Conservation (phyloP, 768 basidiomycete genomes). For the Lentinula sp. region DNA sequence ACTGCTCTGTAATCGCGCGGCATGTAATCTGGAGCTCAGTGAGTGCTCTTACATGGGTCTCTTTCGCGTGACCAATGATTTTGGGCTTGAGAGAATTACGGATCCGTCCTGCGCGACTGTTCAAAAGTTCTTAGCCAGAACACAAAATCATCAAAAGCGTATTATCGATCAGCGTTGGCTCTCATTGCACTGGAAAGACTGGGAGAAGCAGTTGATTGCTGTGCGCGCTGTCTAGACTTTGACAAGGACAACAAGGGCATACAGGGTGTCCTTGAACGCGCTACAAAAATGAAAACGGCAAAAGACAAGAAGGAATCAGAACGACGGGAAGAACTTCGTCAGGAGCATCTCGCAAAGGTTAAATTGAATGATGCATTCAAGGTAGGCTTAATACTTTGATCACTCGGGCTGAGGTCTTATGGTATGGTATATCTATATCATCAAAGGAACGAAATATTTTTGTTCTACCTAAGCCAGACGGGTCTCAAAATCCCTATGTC, state of each 20-base stretch:
- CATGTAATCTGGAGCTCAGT: conserved; percentile 89
- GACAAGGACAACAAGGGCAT: conserved; percentile 55
- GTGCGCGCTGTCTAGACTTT: conserved; percentile 57
- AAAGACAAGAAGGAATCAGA: conserved; percentile 48
- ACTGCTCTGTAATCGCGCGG: conserved; percentile 84
- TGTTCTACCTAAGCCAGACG: conserved; percentile 43
- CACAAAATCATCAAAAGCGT: conserved; percentile 68
- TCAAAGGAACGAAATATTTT: conserved; percentile 71
- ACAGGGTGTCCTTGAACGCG: conserved; percentile 39
- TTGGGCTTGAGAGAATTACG: conserved; percentile 67
- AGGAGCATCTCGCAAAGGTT: conserved; percentile 45
- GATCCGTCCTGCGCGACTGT: conserved; percentile 81
- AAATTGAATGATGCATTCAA: conserved; percentile 54
- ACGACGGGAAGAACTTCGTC: conserved; percentile 40
- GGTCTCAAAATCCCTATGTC: conserved; percentile 47
- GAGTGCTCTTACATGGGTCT: conserved; percentile 18
- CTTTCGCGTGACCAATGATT: not conserved
- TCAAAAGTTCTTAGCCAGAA: conserved; percentile 65
- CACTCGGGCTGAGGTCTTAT: not conserved
- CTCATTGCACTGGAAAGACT: conserved; percentile 66
- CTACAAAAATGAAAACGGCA: conserved; percentile 36
- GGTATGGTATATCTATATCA: conserved; percentile 1
- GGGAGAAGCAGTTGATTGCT: conserved; percentile 82
- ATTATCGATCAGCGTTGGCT: conserved; percentile 79
- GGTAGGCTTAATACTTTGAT: conserved; percentile 34